These are phyloP conservation scores for Xylaria sp. DNA, from an alignment of 2,329 filamentous ascomycete species.

Conservation along the genomic window DNA sequence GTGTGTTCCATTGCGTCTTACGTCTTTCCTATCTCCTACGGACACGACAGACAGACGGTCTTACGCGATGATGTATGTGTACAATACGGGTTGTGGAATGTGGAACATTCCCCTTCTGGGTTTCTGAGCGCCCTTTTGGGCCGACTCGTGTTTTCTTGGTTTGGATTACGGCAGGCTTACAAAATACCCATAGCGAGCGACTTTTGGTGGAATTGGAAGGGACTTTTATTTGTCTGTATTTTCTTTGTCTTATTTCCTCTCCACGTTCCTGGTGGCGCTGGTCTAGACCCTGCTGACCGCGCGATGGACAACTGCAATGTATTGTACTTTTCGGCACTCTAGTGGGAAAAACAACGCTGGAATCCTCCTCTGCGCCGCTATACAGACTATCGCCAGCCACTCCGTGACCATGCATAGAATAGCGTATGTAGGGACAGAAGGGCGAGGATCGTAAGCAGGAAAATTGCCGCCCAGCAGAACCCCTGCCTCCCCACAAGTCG, in stretches of 20 bases:
- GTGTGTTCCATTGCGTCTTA: conserved; percentile 11
- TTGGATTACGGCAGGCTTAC: conserved; percentile 1
- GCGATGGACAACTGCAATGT: not conserved
- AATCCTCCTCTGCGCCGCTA: not conserved
- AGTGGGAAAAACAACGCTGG: not conserved
- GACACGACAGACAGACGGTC: not conserved
- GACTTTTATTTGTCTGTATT: conserved; percentile 6
- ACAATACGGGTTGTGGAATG: conserved; percentile 9
- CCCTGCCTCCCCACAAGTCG: conserved; percentile 7
- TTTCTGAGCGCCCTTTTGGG: conserved; percentile 8
- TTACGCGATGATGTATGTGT: not conserved
- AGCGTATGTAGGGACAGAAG: not conserved
- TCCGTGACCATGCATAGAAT: not conserved
- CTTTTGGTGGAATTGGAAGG: not conserved
- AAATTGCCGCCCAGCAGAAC: conserved; percentile 7
- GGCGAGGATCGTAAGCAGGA: not conserved
- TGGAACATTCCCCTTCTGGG: conserved; percentile 11
- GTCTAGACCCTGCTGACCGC: not conserved
- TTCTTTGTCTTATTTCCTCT: not conserved
- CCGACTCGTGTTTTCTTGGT: conserved; percentile 16
- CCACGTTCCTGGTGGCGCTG: not conserved
- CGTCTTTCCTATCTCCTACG: conserved; percentile 7
- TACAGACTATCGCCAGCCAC: not conserved
- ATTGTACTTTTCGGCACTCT: conserved; percentile 8
- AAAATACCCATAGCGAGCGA: conserved; percentile 30